A percentile compares a stretch with the other conserved stretches of the same genome.
phyloP scores from a whole-genome alignment of 1,284 basidiomycete genomes.

The Ganoderma multipileum region DNA sequence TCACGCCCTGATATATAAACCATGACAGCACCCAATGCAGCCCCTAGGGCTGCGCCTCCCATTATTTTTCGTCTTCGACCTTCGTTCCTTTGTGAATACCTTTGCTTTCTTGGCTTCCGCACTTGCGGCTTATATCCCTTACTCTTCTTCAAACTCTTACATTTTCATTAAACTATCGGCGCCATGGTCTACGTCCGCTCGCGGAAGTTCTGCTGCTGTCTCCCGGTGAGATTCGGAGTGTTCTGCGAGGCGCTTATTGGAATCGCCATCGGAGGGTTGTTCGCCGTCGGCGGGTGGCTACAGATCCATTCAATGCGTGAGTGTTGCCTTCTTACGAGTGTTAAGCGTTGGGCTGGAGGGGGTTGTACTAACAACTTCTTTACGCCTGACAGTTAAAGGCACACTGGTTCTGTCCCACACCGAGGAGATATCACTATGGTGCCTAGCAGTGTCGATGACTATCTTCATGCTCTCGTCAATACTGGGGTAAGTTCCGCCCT shows the following conservation, averaged over 20 bases:
- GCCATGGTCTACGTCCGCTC: conserved; percentile 40
- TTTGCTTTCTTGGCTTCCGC: conserved; percentile 12
- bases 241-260: conserved; percentile 59
- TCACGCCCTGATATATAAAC: conserved; percentile 26
- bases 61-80: conserved; percentile 18
- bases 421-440: conserved; percentile 53
- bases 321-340: conserved; percentile 17
- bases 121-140: conserved; percentile 17
- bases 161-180: conserved; percentile 8
- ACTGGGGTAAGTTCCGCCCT: conserved; percentile 51
- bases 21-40: neutral
- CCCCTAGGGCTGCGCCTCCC: conserved; percentile 30
- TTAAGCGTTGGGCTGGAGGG: neutral
- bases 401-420: conserved; percentile 33
- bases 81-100: conserved; percentile 15
- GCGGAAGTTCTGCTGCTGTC: conserved; percentile 63
- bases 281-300: conserved; percentile 54
- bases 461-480: conserved; percentile 54
- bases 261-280: conserved; percentile 49
- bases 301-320: conserved; percentile 34
- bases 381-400: conserved; percentile 28
- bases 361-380: neutral
- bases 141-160: conserved; percentile 1
- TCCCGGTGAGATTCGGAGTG: conserved; percentile 67
- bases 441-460: conserved; percentile 55